Base-by-base conservation (phyloP, 352 stramenopile genomes). In the Phytophthora pluvialis region DNA sequence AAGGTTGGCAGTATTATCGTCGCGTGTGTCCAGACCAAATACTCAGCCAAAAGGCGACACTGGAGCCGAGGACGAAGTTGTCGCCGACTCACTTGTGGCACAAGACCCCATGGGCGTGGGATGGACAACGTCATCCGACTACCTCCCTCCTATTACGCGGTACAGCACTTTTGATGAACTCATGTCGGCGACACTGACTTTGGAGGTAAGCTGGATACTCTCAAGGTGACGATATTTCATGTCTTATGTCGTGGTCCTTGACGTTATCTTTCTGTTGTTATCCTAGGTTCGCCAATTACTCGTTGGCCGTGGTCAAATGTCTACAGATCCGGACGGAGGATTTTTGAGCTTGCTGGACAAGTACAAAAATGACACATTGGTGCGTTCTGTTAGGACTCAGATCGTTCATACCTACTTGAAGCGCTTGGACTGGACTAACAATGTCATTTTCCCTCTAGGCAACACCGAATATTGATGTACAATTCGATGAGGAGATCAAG, bases 141-240 rank as follows among this genome's bases (percentile, higher is more conserved):
- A 90, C 29, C 44, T 96, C 6, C 88, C 88, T 4, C 70, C 86
- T 8, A 96, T 96, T 60, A 95, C 86, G 18, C 83, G 88, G 0
- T 94, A 95, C 71, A 94, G 86, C 58, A 96, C 88, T 29, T 96
- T 96, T 38, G 88, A 96, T 75, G 88, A 96, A 70, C 77, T 95
- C 50, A 96, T 96, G 86, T 95, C 87, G 10, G 88, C 88, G 11
- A 96, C 88, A 12, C 55, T 96, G 40, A 96, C 88, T 13, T 70
- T 96, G 8, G 88, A 96, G 75, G 83, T 89, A 68, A 58, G 66
- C n/a, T 15, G 13, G 42, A 53, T 38, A 58, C 35, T 58, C 6
- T n/a, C 31, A 43, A 44, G 6, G 1, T 29, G 42, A 26, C 16
- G 8, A 29, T 26, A 28, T 32, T 39, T 58, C 25, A 49, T 28